A percentile compares a stretch with the other conserved stretches of the same genome.
phyloP scores from a whole-genome alignment of 345 rosid genomes.

The Gossypium thurberi region DNA sequence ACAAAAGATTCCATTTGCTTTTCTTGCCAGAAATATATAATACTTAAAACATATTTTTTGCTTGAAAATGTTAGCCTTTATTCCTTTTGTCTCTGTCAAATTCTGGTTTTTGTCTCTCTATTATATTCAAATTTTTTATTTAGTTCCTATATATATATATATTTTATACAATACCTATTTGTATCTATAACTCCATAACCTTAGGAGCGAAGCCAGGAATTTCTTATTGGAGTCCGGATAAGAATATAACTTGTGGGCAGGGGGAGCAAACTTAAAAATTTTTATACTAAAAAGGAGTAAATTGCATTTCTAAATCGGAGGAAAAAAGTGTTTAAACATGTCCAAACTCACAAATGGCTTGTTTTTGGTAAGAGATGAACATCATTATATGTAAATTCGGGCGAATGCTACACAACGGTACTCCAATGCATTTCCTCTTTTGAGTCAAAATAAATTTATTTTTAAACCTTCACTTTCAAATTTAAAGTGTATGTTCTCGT shows the following conservation, averaged over 20 bases:
- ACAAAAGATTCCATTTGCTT: conserved; percentile 13
- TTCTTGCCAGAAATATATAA: conserved; percentile 8
- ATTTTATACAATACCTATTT: too few relatives aligned
- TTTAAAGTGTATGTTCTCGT: background rate
- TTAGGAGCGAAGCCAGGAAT: too few relatives aligned
- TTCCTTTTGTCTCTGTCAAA: background rate
- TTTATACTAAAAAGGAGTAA: too few relatives aligned
- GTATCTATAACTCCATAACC: too few relatives aligned
- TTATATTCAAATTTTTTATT: too few relatives aligned
- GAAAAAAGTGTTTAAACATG: too few relatives aligned
- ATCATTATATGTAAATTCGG: background rate
- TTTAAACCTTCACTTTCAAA: background rate
- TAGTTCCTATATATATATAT: background rate
- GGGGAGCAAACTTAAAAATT: too few relatives aligned
- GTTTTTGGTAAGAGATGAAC: background rate
- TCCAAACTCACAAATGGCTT: background rate
- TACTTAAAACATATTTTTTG: background rate
- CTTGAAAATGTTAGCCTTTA: background rate
- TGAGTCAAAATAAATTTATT: background rate
- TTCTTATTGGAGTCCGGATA: too few relatives aligned
- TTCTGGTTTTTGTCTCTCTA: background rate
- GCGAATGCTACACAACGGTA: background rate
- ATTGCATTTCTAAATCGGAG: too few relatives aligned
- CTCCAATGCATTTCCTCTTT: background rate
- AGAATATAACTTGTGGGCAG: too few relatives aligned